Conservation (phyloP, 2,329 filamentous ascomycete genomes). For the Pseudogymnoascus sp. region DNA sequence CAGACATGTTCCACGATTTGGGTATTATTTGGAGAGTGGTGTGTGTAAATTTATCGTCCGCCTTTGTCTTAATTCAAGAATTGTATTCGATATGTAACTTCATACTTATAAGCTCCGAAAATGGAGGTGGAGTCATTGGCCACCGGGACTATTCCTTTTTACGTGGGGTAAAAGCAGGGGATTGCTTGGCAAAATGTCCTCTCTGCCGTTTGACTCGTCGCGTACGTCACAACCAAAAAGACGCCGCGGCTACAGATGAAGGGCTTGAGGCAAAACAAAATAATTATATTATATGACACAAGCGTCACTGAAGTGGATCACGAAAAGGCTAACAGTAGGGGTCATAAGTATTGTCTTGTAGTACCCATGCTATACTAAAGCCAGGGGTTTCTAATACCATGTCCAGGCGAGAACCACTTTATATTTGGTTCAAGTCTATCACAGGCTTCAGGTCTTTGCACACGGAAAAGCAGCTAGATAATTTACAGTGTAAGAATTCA, state of each 20-base stretch:
- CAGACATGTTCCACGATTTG: constrained; percentile 3
- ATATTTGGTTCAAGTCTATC: neutral
- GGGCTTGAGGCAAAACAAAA: neutral
- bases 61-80: constrained; percentile 6
- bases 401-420: neutral
- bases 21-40: neutral
- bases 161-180: constrained; percentile 7
- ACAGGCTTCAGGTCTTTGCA: neutral
- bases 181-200: constrained; percentile 2
- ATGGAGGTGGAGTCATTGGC: constrained; percentile 8
- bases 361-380: neutral
- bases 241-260: neutral
- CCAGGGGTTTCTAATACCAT: neutral
- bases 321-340: neutral
- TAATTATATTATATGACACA: neutral
- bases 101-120: constrained; percentile 7
- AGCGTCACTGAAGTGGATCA: neutral
- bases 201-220: neutral
- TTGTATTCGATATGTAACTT: neutral
- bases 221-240: neutral
- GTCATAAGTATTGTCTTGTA: neutral
- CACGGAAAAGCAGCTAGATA: neutral
- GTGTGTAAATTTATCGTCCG: neutral
- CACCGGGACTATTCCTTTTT: constrained; percentile 6
- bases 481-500: constrained; percentile 6